Conservation (phyloP, 371 early-diverging fungal genomes). For the Funneliformis caledonium region DNA sequence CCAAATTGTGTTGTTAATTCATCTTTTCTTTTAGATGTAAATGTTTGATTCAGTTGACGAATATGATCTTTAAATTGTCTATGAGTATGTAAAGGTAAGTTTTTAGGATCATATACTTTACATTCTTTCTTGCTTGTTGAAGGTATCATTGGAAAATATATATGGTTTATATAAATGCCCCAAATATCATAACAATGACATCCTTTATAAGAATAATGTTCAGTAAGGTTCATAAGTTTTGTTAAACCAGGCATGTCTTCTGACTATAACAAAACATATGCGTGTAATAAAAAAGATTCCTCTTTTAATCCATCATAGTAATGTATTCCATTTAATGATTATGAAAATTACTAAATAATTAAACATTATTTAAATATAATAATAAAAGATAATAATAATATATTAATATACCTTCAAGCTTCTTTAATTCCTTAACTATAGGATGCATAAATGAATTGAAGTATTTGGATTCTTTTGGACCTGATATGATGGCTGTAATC, state of each 20-base stretch:
- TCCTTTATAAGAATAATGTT: background rate
- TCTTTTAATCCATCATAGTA: no score
- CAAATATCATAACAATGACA: background rate
- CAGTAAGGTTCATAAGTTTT: background rate
- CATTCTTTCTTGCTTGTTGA: background rate
- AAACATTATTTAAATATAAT: no score
- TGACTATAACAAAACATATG: background rate
- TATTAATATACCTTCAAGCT: no score
- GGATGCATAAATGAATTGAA: no score
- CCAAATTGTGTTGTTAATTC: no score
- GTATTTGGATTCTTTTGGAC: slow-evolving; percentile 7
- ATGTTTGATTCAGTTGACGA: no score
- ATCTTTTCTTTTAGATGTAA: no score
- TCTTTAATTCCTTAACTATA: no score
- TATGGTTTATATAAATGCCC: background rate
- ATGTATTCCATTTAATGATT: no score
- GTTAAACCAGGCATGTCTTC: background rate
- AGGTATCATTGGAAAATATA: background rate
- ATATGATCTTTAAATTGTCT: background rate
- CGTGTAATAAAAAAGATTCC: no score
- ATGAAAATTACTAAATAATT: no score
- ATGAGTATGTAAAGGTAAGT: background rate
- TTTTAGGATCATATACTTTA: background rate
- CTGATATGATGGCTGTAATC: background rate
- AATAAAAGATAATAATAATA: no score